Evolutionary conservation across 352 stramenopile genomes (phyloP), one percentile per base, ranked within the genome.

Genomic region (Globisporangium cylindrosporum): DNA sequence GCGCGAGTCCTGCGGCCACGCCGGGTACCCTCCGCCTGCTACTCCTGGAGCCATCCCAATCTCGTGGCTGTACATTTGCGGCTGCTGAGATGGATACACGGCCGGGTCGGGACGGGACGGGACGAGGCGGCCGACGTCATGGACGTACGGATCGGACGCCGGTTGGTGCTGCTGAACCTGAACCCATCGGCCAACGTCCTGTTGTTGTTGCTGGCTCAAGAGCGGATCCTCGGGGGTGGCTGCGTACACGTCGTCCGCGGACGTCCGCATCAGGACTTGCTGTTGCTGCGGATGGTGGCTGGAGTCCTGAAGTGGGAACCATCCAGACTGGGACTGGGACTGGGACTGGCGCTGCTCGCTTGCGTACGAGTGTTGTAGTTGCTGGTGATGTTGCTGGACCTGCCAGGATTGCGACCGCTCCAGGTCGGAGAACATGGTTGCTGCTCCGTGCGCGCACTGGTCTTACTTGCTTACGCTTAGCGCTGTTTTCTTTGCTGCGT

Each of bases 291-390:
- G 20, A 49, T 46, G 38, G 38, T 60, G 63, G 14, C 25, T 61
- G 54, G 29, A 24, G 53, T 75, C 74, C 46, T 88, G 72, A 18
- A 90, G 69, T 9, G 77, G 78, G 62, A 86, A 90, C 81, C 81
- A 90, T 4, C 78, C 81, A 10, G 38, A 46, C 38, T 46, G 38
- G 27, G 38, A 46, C 38, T 46, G 38, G 27, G 38, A 46, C 38
- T 46, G 38, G 27, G 70, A 77, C 41, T 79, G 74, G 0, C 41
- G 63, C 36, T 70, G 55, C 20, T 14, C 9, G 10, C 25, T 62
- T 18, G 72, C 57, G 24, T 71, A 75, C 32, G 24, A 29, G 5
- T 58, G 53, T 58, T 66, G 60, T 10, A 49, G 43, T 22, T 66
- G 60, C n/a, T 58, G 34, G 12, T 62, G 59, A 10, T 54, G 61